Base-by-base conservation (phyloP, 2,329 filamentous ascomycete genomes). In the Aspergillus costaricaensis region DNA sequence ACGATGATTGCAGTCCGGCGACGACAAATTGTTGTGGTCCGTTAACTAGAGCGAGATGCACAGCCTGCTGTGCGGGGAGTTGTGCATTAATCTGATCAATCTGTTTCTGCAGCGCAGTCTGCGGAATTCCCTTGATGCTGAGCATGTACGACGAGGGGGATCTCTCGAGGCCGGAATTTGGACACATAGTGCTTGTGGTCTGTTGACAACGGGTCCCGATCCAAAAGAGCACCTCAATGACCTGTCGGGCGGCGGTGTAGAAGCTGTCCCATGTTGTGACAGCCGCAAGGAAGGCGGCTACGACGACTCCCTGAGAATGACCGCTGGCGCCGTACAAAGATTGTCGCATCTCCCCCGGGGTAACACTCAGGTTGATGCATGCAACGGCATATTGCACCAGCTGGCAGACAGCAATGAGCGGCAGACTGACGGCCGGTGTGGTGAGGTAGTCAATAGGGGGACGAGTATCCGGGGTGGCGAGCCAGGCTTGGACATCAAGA, bases 281-380 rank as follows among this genome's bases (percentile, higher is more conserved):
- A 1, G 65, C 66, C 1, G 76, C 68, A 5, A 77, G 65, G 12
- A 67, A 68, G 9, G 74, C 70, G 1, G 76, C 76, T 10, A 74
- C 68, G 23, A 77, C 68, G 15, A 78, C 67, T 19, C 76, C 76
- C 51, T 79, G 76, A 2, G 73, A 76, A 55, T 78, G 76, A 4
- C 76, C 76, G 6, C 51, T 52, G 12, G 51, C 50, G 7, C 61
- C 61, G 2, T 30, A 27, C 1, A 62, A 38, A 4, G 23, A 21
- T 0, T 41, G 41, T 2, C 49, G 49, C 9, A 60, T 21, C 38
- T 60, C 39, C 0, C 43, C 47, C 1, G 61, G 61, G 6, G 44
- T 38, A 2, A 48, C 10, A 12, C 38, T 14, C 9, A 62, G 36
- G 1, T 38, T 23, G 2, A 44, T 23, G 14, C 58, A 53, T 12